Percentiles rank a stretch among this genome's conserved stretches.
Conservation (phyloP, 2,329 filamentous ascomycete species). For the Trichothecium roseum region DNA sequence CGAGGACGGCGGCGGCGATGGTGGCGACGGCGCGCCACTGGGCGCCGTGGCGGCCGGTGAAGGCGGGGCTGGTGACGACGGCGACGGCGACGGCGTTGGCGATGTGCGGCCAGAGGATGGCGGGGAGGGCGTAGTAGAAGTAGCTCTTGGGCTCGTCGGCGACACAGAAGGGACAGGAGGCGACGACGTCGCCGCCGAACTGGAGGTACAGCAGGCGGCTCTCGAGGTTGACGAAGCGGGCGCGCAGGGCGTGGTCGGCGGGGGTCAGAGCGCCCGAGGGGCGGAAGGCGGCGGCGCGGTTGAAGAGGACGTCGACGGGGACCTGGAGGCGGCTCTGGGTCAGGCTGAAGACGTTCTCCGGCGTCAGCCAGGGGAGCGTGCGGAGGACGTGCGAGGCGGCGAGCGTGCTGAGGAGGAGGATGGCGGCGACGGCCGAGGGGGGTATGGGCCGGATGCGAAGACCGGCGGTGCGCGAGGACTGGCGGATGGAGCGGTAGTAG, state of each 20-base stretch:
- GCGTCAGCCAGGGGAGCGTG: conserved; percentile 56
- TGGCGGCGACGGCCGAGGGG: conserved; percentile 39
- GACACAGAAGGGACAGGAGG: conserved; percentile 73
- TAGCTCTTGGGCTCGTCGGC: conserved; percentile 60
- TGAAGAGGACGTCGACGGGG: conserved; percentile 75
- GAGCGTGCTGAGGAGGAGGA: conserved; percentile 47
- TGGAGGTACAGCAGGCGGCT: conserved; percentile 73
- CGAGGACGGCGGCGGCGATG: conserved; percentile 47
- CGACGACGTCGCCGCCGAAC: conserved; percentile 65
- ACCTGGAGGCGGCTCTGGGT: conserved; percentile 79
- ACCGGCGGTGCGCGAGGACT: conserved; percentile 30
- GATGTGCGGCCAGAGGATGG: conserved; percentile 67
- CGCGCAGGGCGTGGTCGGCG: conserved; percentile 54
- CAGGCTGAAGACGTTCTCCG: conserved; percentile 69
- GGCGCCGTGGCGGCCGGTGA: conserved; percentile 52
- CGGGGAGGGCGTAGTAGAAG: conserved; percentile 70
- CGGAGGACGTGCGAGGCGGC: conserved; percentile 38
- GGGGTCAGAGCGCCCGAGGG: conserved; percentile 35
- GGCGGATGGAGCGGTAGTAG: conserved; percentile 49
- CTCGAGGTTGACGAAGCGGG: conserved; percentile 59
- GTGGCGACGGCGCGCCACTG: conserved; percentile 65
- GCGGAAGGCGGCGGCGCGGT: conserved; percentile 53
- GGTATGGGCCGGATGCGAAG: conserved; percentile 47
- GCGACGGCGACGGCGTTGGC: conserved; percentile 65
- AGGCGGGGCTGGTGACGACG: conserved; percentile 56